Conservation (phyloP, 1,139 yeast genomes). For the Waltiozyma sp. region DNA sequence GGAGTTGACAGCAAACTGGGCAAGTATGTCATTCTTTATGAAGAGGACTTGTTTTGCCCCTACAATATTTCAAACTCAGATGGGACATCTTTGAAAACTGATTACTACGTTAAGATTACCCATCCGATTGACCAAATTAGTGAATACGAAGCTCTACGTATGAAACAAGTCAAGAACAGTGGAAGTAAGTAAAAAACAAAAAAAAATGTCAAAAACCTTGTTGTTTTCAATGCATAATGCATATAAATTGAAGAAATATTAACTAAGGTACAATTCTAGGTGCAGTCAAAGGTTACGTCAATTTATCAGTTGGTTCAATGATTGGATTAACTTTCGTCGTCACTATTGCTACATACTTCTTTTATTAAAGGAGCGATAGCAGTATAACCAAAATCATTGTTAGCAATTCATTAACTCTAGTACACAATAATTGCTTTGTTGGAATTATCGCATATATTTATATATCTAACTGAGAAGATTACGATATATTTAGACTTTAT, state of each 20-base stretch:
- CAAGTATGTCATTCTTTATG: conserved; percentile 31
- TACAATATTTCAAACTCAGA: conserved; percentile 28
- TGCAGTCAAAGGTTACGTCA: not conserved
- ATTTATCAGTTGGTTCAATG: not conserved
- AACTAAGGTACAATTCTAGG: not conserved
- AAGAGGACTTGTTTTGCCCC: conserved; percentile 28
- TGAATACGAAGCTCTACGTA: conserved; percentile 16
- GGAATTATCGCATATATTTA: no score
- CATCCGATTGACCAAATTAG: conserved; percentile 14
- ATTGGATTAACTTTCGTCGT: not conserved
- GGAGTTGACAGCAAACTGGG: conserved; percentile 41
- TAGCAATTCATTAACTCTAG: no score
- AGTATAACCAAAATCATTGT: no score
- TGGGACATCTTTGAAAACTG: conserved; percentile 21
- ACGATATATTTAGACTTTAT: no score
- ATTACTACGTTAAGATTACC: conserved; percentile 10
- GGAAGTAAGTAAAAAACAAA: not conserved
- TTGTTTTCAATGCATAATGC: not conserved
- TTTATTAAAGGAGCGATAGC: not conserved
- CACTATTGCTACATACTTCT: conserved; percentile 2
- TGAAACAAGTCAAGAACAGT: conserved; percentile 11
- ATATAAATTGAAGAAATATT: not conserved
- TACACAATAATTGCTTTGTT: no score
- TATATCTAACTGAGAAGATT: no score
- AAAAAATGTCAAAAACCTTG: not conserved